Evolutionary conservation across 495 filamentous ascomycete species (phyloP), one percentile per base, ranked within the genome.

Genomic region (Neurospora sp.): DNA sequence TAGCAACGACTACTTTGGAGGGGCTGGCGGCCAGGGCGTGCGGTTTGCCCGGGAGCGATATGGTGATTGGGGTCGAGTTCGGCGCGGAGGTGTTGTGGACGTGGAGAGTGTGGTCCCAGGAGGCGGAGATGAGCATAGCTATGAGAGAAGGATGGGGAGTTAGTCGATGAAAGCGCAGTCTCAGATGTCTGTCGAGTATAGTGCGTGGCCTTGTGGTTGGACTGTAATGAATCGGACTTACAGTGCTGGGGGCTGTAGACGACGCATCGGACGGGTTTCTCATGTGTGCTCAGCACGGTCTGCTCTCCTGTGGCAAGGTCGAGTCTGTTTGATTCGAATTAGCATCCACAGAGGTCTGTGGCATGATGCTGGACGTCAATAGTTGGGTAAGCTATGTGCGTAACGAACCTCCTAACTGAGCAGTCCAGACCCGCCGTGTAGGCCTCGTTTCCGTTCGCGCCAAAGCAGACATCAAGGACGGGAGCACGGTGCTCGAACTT

Each of bases 71-170:
- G 74, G 81, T 42, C 18, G 72, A 70, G 48, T 83, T 79, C 12
- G 82, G 81, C 76, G 80, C 77, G 71, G 77, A 76, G 69, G 89
- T 85, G 75, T 89, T 85, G 84, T 97, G 93, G 73, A 97, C 85
- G 83, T 97, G 93, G 39, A 98, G 86, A 44, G 93, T 97, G 69
- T 85, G 88, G 84, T 98, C 96, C 96, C 96, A 99, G 27, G 94
- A 97, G 73, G 90, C 92, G 72, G 94, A 96, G 79, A 98, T 86
- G 75, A 99, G 86, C 76, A 94, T 80, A 39, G 88, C 82, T 84
- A 42, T 12, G 37, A 37, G 12, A 12, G 39, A 23, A 74, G 14
- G 37, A 38, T 41, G 9, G 12, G 5, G 23, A 1, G 73, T 74
- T 77, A 73, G 73, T 72, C 39, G 71, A 69, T 14, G 41, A 27